These are phyloP conservation scores for Skeletonema grethae DNA, from an alignment of 108 stramenopile genomes.

Conservation along the genomic window DNA sequence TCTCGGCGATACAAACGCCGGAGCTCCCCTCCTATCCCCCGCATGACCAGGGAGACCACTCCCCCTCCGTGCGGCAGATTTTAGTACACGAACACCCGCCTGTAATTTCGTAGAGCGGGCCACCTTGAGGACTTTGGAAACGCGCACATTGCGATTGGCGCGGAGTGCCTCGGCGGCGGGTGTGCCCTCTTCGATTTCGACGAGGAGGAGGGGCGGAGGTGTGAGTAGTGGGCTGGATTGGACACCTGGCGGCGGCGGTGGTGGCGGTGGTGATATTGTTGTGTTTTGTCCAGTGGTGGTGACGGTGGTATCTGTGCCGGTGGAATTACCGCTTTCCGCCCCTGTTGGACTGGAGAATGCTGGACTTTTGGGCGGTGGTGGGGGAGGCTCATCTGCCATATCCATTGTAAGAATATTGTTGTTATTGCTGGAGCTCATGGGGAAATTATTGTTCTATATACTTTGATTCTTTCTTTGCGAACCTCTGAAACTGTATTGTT, in stretches of 20 bases:
- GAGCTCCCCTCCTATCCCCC: conserved; percentile 66
- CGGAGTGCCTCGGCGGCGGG: conserved; percentile 80
- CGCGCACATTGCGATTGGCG: conserved; percentile 73
- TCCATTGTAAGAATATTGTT: background rate
- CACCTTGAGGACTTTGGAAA: conserved; percentile 66
- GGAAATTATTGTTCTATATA: background rate
- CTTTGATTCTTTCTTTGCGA: background rate
- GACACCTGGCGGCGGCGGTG: background rate
- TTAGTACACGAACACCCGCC: conserved; percentile 65
- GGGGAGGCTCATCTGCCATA: conserved; percentile 11
- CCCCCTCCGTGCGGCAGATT: conserved; percentile 48
- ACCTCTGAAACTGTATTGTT: background rate
- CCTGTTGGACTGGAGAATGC: background rate
- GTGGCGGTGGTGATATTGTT: background rate
- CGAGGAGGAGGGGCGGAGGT: conserved; percentile 20
- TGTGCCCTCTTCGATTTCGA: conserved; percentile 73
- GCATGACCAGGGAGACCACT: conserved; percentile 45
- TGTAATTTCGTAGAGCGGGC: conserved; percentile 69
- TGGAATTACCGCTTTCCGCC: conserved; percentile 5
- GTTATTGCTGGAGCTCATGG: background rate
- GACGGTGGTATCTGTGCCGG: background rate
- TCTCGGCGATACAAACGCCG: conserved; percentile 32
- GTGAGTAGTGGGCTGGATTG: conserved; percentile 7
- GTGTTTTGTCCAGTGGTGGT: background rate
- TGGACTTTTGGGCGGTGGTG: conserved; percentile 7